Base-by-base conservation (phyloP, 306 rosid genomes). In the Datisca glomerata region DNA sequence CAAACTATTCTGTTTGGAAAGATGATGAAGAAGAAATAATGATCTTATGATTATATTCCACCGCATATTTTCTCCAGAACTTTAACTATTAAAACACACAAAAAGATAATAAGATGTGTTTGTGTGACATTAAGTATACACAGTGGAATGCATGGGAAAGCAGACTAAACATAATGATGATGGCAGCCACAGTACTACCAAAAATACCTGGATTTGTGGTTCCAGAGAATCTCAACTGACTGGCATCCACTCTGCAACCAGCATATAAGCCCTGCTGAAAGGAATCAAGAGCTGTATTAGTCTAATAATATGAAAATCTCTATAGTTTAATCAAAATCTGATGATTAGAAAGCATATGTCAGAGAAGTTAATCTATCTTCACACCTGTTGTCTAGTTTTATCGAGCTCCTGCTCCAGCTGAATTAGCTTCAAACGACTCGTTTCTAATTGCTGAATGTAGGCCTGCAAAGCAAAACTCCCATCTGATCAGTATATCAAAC, bases 391-490 rank as follows among this genome's bases (percentile, higher is more conserved):
- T 46, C 71, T 78, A 21, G 82, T 76, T 19, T 51, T 65, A 25
- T 74, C 86, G 51, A 80, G 69, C 66, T 89, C 93, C 64, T 67
- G 91, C 72, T 89, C 95, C 56, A 89, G 32, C 63, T 74, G 82
- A 53, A 66, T 14, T 51, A 89, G 67, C 72, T 74, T 89, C 70
- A 70, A 35, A 37, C 97, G 95, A 55, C 95, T 83, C 12, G 83
- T 59, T 75, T 89, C 97, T 61, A 89, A 70, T 64, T 83, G 95
- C 62, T 77, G 87, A 24, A 89, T 85, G 49, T 89, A 84, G 25
- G 86, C 97, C 97, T 89, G 62, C 12, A 56, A 23, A 31, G 35
- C 29, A 47, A 47, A 60, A 63, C 13, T 44, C 71, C 31, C 45
- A 65, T 41, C 16, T 44, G 33, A 14, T 41, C 44, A 59, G 50